Percentiles rank a stretch among this genome's conserved stretches.
These are phyloP conservation scores for Penicillium soppii DNA, from an alignment of 495 filamentous ascomycete species.

Conservation along the genomic window DNA sequence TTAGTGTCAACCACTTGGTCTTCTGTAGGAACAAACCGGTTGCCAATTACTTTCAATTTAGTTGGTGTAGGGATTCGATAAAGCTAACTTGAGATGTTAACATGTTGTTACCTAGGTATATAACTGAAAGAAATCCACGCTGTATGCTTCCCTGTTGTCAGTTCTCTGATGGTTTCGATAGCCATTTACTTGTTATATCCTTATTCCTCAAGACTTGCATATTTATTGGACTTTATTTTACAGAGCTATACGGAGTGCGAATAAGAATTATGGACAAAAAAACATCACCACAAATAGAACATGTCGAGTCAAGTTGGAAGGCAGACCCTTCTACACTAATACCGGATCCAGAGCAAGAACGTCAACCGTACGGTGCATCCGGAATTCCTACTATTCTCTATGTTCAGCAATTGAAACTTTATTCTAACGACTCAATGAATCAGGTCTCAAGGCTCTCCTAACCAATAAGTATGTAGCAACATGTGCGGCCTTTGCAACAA, in stretches of 20 bases:
- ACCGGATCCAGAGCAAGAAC: background rate
- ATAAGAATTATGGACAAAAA: conserved; percentile 1
- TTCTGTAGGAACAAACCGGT: background rate
- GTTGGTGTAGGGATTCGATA: background rate
- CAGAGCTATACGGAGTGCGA: background rate
- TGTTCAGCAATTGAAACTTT: background rate
- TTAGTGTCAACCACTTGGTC: background rate
- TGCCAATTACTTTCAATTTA: background rate
- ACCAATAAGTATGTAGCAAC: conserved; percentile 44
- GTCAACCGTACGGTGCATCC: background rate
- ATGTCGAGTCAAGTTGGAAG: background rate
- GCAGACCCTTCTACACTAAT: background rate
- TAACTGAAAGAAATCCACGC: background rate
- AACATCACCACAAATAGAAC: background rate
- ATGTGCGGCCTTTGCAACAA: conserved; percentile 48
- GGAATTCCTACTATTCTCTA: background rate
- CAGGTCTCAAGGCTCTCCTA: conserved; percentile 41
- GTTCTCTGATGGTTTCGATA: no score
- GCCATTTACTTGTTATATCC: no score
- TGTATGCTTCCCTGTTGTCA: no score
- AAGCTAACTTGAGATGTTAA: background rate
- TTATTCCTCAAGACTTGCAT: no score
- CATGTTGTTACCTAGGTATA: background rate
- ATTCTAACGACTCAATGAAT: background rate
- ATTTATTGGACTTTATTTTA: no score